Base-by-base conservation (phyloP, 176 grass and related monocot genomes). In the Juncus effusus region DNA sequence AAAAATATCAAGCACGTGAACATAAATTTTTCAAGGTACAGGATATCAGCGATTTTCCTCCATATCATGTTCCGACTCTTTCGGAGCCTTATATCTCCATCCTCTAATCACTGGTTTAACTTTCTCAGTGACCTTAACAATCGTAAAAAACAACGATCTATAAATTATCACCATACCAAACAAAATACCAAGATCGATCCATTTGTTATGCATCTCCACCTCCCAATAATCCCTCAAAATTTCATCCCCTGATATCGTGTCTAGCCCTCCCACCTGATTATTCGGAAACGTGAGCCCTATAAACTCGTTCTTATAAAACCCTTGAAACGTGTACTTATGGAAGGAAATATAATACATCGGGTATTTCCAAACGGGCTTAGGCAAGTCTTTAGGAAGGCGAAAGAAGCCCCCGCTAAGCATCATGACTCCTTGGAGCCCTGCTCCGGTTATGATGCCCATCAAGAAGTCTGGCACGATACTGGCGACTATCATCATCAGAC, bases 391-490 rank as follows among this genome's bases (percentile, higher is more conserved):
- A 3, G 87, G 87, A 4, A 87, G 80, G 51, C 91, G 78, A 62
- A 96, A 96, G 78, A 96, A 96, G 40, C 91, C 91, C 3, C 91
- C 87, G 40, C 72, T 76, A 69, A 96, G 84, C 81, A 96, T 96
- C 91, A 96, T 90, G 65, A 90, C 84, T 10, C 91, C 91, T 65
- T 90, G 84, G 58, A 96, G 84, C 38, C 87, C 91, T 3, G 87
- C 91, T 4, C 93, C 93, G 36, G 84, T 91, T 67, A 96, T 96
- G 54, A 96, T 96, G 19, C 93, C 93, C 93, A 91, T 96, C 69
- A 96, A 82, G 65, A 96, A 96, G 51, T 96, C 87, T 0, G 88
- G 93, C 2, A 96, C 93, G 2, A 77, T 79, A 58, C 85, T 84
- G 6, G 88, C 93, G 16, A 96, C 84, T 36, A 85, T 87, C 92